phyloP scores from a whole-genome alignment of 805 yeast species.

The Candida wancherniae region DNA sequence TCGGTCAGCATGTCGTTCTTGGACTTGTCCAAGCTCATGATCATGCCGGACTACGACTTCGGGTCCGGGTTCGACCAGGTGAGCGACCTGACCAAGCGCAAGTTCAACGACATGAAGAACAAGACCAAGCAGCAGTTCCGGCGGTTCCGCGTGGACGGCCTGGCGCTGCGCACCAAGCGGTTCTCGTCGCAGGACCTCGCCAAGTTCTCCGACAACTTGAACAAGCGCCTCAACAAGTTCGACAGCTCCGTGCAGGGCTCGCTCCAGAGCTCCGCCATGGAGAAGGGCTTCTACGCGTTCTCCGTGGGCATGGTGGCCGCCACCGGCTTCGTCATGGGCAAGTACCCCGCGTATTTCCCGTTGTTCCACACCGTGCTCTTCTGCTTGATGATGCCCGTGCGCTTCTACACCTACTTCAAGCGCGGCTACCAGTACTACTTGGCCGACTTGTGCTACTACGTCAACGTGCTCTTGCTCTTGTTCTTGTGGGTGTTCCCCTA shows the following conservation, averaged over 20 bases:
- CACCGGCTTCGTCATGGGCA: conserved; percentile 74
- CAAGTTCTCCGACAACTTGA: conserved; percentile 29
- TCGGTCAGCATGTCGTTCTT: conserved; percentile 26
- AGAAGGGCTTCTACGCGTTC: conserved; percentile 75
- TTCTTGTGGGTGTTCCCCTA: conserved; percentile 82
- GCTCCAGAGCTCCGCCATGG: conserved; percentile 40
- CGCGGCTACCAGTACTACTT: conserved; percentile 76
- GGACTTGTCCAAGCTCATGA: conserved; percentile 34
- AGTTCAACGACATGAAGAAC: conserved; percentile 31
- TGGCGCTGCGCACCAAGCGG: conserved; percentile 5
- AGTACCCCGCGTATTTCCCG: conserved; percentile 73
- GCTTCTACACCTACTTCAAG: conserved; percentile 79
- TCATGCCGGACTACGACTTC: conserved; percentile 40
- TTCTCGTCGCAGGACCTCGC: conserved; percentile 21
- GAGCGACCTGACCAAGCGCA: conserved; percentile 32
- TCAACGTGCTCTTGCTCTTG: conserved; percentile 60
- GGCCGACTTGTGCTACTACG: conserved; percentile 93
- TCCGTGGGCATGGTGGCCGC: conserved; percentile 64
- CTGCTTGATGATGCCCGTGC: conserved; percentile 68
- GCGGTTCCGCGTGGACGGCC: conserved; percentile 21
- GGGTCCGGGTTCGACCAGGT: conserved; percentile 35
- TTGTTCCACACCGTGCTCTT: conserved; percentile 62
- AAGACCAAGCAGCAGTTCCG: conserved; percentile 30
- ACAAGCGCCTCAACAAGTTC: conserved; percentile 28
- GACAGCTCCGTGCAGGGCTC: conserved; percentile 34